These are phyloP conservation scores for Polyporus arcularius DNA, from an alignment of 768 basidiomycete genomes.

Conservation along the genomic window DNA sequence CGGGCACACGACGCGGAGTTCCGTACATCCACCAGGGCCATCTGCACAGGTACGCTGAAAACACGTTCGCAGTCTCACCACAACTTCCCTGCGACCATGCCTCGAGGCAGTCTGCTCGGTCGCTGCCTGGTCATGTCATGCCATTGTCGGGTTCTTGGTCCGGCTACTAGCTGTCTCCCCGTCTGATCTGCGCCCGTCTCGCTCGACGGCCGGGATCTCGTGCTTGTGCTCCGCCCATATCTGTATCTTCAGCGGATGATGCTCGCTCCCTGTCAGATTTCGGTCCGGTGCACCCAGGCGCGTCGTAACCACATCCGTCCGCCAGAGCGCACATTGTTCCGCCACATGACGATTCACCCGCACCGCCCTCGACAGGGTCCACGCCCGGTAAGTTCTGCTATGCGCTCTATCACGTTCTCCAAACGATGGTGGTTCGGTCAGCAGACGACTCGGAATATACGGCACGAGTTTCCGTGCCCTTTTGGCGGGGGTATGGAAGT, in stretches of 20 bases:
- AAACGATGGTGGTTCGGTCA: background rate
- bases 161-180: conserved; percentile 9
- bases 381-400: conserved; percentile 7
- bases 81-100: background rate
- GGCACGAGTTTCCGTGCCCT: conserved; percentile 2
- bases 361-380: conserved; percentile 6
- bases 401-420: background rate
- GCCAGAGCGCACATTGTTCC: conserved; percentile 10
- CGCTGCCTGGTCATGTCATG: background rate
- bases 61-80: background rate
- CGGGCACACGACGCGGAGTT: background rate
- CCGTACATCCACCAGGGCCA: background rate
- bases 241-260: conserved; percentile 7
- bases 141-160: conserved; percentile 10
- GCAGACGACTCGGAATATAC: conserved; percentile 8
- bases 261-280: background rate
- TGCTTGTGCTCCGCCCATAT: background rate
- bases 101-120: background rate
- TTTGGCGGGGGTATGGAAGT: background rate
- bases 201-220: conserved; percentile 1
- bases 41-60: background rate
- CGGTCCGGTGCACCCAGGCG: conserved; percentile 8
- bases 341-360: background rate
- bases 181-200: conserved; percentile 5
- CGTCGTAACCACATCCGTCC: background rate